Conservation (phyloP, 371 early-diverging fungal genomes). For the Zychaea mexicana region DNA sequence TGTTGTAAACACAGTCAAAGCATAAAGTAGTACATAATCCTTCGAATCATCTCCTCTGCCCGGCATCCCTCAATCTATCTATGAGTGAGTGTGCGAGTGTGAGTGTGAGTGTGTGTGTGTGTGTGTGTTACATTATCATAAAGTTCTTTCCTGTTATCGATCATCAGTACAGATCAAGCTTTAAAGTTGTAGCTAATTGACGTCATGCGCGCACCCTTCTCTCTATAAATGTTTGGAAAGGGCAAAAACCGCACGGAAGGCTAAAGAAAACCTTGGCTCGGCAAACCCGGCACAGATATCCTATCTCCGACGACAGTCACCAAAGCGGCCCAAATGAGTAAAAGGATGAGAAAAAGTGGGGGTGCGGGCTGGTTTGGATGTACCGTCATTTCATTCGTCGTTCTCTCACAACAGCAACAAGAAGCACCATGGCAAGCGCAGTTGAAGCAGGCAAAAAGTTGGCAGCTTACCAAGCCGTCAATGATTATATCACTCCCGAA, state of each 20-base stretch:
- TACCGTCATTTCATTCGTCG: slow-evolving; percentile 3
- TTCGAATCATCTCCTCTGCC: too few relatives aligned
- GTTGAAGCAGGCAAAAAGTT: slow-evolving; percentile 62
- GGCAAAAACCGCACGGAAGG: background rate
- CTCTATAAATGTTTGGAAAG: too few relatives aligned
- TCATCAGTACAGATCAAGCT: background rate
- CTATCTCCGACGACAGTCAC: slow-evolving; percentile 2
- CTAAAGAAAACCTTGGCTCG: background rate
- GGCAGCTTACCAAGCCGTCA: slow-evolving; percentile 83
- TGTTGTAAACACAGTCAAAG: too few relatives aligned
- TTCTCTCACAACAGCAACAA: slow-evolving; percentile 9
- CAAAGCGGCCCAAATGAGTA: background rate
- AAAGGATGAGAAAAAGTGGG: background rate
- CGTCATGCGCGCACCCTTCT: too few relatives aligned
- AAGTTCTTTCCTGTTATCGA: background rate
- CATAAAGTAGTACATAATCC: too few relatives aligned
- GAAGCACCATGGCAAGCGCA: slow-evolving; percentile 14
- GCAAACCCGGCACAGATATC: too few relatives aligned
- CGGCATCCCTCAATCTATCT: too few relatives aligned
- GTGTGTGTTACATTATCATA: background rate
- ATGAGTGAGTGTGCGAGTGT: too few relatives aligned
- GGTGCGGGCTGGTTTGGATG: background rate
- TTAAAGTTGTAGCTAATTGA: background rate
- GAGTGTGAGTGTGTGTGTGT: too few relatives aligned
- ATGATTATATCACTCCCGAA: slow-evolving; percentile 63